A percentile compares a stretch with the other conserved stretches of the same genome.
Conservation (phyloP, 2,329 filamentous ascomycete genomes). For the Clonostachys rosea region DNA sequence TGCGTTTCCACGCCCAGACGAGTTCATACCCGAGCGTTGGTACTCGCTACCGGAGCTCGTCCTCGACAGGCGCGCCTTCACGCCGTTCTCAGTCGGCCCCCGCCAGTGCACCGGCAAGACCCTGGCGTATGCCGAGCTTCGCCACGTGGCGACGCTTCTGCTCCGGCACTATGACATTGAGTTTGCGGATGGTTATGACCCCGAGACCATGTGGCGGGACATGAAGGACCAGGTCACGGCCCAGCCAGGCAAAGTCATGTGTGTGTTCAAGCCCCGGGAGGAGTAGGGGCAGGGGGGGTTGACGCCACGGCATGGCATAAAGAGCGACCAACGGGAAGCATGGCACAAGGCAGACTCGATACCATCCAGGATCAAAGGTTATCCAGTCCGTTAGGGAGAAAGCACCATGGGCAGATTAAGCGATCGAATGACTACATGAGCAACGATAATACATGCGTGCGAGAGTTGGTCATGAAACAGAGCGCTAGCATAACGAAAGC, state of each 20-base stretch:
- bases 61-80: conserved; percentile 4
- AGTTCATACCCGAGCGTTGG: conserved; percentile 10
- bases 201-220: not conserved
- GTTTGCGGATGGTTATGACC: not conserved
- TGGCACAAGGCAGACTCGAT: too few species aligned
- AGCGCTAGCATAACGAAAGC: too few species aligned
- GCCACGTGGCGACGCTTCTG: not conserved
- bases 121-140: conserved; percentile 1
- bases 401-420: too few species aligned
- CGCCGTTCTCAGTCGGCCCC: not conserved
- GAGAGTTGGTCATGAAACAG: too few species aligned
- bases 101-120: conserved; percentile 3
- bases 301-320: too few species aligned
- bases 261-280: not conserved
- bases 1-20: not conserved
- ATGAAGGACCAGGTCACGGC: conserved; percentile 1
- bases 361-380: too few species aligned
- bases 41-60: conserved; percentile 6
- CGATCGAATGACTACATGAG: too few species aligned
- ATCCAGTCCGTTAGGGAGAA: too few species aligned
- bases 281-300: too few species aligned
- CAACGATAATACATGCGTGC: too few species aligned
- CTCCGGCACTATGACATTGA: not conserved
- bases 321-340: too few species aligned
- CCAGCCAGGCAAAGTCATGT: not conserved